phyloP scores from a whole-genome alignment of 2,329 filamentous ascomycete species.

The Tolypocladium nubicola region DNA sequence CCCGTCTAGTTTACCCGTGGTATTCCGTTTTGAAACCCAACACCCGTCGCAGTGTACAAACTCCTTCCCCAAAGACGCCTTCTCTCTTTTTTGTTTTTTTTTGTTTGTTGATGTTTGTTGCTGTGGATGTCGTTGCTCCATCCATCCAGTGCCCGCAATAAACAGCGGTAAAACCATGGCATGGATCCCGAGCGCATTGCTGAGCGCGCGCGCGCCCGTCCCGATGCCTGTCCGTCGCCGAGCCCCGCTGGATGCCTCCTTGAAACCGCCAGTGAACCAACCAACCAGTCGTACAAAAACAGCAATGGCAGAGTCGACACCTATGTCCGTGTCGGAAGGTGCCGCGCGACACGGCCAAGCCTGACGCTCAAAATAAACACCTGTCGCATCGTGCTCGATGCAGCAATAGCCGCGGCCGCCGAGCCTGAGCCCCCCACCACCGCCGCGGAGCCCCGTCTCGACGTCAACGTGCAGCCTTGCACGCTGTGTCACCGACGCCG shows the following conservation, averaged over 20 bases:
- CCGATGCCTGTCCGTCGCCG: neutral
- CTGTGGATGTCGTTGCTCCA: neutral
- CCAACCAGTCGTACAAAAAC: neutral
- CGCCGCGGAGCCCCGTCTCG: neutral
- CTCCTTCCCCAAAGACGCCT: neutral
- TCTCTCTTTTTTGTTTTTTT: neutral
- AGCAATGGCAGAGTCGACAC: neutral
- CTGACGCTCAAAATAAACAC: neutral
- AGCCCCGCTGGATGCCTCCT: neutral
- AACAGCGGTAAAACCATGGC: neutral
- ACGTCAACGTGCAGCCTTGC: neutral
- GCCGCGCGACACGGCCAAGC: neutral
- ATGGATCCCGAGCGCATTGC: neutral
- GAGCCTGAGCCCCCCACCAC: rapidly evolving
- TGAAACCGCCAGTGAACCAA: neutral
- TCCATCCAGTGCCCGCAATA: neutral
- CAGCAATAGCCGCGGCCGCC: neutral
- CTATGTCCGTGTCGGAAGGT: neutral
- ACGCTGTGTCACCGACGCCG: neutral
- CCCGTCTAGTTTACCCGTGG: neutral
- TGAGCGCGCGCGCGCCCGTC: neutral
- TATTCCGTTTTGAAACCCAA: neutral
- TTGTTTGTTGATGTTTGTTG: neutral
- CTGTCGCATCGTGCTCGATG: neutral
- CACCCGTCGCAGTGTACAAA: neutral